A percentile compares a stretch with the other conserved stretches of the same genome.
These are phyloP conservation scores for Sporisorium scitamineum DNA, from an alignment of 1,284 basidiomycete genomes.

Conservation along the genomic window DNA sequence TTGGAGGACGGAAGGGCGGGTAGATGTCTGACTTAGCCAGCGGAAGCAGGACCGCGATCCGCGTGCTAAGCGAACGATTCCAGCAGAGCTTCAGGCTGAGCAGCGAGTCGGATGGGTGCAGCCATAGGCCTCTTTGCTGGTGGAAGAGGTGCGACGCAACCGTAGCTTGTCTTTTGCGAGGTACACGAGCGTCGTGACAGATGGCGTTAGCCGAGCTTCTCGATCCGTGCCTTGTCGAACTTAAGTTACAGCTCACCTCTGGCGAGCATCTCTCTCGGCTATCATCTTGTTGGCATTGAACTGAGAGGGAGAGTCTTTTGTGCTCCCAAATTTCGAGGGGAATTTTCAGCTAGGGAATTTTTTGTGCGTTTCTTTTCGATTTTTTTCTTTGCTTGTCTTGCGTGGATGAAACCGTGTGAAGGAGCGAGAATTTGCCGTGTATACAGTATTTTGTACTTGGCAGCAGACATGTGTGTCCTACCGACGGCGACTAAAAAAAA, in stretches of 20 bases:
- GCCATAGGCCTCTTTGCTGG: no score
- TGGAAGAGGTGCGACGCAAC: not conserved
- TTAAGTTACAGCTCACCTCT: not conserved
- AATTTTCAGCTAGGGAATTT: not conserved
- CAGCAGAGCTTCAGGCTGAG: no score
- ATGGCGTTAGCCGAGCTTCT: not conserved
- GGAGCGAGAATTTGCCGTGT: not conserved
- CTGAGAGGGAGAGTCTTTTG: no score
- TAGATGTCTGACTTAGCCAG: not conserved
- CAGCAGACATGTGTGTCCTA: not conserved
- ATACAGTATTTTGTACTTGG: not conserved
- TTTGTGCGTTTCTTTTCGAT: no score
- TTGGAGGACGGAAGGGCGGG: not conserved
- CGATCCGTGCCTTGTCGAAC: not conserved
- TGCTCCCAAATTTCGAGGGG: not conserved
- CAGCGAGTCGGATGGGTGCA: no score
- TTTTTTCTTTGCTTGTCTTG: not conserved
- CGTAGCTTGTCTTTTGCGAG: not conserved
- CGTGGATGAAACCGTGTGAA: slow-evolving; percentile 1
- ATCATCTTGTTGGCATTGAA: no score
- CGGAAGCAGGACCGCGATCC: not conserved
- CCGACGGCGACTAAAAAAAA: slow-evolving; percentile 1
- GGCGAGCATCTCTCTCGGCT: no score
- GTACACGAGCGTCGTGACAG: not conserved
- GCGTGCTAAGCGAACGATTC: not conserved